A percentile compares a stretch with the other conserved stretches of the same genome.
These are phyloP conservation scores for Bimuria novae-zelandiae DNA, from an alignment of 2,329 filamentous ascomycete genomes.

Conservation along the genomic window DNA sequence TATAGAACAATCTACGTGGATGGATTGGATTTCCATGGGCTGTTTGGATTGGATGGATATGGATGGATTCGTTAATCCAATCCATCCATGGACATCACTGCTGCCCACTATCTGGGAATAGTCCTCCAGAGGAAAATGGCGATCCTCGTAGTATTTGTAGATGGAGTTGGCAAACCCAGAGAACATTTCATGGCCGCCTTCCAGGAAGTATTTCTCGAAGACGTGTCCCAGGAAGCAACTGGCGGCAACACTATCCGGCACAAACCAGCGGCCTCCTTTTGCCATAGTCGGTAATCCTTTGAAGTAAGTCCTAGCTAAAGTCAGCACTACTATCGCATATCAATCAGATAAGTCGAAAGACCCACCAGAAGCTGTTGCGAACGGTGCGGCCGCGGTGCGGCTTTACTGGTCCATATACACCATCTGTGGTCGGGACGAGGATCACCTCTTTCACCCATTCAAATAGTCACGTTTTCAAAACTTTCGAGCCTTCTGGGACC, in stretches of 20 bases:
- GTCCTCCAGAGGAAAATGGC: constrained; percentile 37
- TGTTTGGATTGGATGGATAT: too few relatives aligned
- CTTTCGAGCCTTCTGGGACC: neutral
- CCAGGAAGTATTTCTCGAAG: constrained; percentile 46
- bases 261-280: constrained; percentile 5
- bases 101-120: constrained; percentile 47
- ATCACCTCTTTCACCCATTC: constrained; percentile 35
- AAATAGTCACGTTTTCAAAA: neutral
- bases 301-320: constrained; percentile 21
- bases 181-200: constrained; percentile 35
- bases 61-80: too few relatives aligned
- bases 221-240: neutral
- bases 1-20: too few relatives aligned
- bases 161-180: constrained; percentile 32
- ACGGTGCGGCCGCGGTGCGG: constrained; percentile 39
- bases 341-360: neutral
- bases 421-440: constrained; percentile 39
- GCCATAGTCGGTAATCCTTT: constrained; percentile 6
- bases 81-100: too few relatives aligned
- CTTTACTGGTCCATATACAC: constrained; percentile 46
- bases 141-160: constrained; percentile 13
- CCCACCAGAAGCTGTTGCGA: constrained; percentile 41
- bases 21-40: too few relatives aligned
- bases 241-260: constrained; percentile 29
- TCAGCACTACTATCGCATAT: neutral